Conservation (phyloP, 805 yeast genomes). For the Ogataea trehaloabstinens region DNA sequence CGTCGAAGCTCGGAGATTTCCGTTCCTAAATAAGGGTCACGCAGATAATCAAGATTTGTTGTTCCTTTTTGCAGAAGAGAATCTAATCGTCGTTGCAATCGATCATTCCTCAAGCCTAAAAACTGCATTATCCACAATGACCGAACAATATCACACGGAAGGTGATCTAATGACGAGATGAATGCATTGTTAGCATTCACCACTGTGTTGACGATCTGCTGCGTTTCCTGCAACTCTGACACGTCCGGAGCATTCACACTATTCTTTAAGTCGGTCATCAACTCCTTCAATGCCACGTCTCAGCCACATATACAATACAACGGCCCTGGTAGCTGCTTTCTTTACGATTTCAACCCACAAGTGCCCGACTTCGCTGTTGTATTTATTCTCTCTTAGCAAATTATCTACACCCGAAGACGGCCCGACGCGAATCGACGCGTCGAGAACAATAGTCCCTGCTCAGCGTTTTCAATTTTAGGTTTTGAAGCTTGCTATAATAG, state of each 20-base stretch:
- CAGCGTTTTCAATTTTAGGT: too few species aligned
- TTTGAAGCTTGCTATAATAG: neutral
- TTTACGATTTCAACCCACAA: too few species aligned
- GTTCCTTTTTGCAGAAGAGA: constrained; percentile 2
- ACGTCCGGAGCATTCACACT: neutral
- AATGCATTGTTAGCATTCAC: constrained; percentile 33
- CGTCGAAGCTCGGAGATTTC: constrained; percentile 2
- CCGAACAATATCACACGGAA: constrained; percentile 38
- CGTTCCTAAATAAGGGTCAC: neutral
- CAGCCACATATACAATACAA: too few species aligned
- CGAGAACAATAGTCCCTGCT: too few species aligned
- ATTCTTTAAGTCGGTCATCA: neutral
- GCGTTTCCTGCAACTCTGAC: constrained; percentile 1
- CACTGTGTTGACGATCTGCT: constrained; percentile 24
- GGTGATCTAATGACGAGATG: constrained; percentile 36
- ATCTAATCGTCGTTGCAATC: constrained; percentile 10
- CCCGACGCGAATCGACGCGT: too few species aligned
- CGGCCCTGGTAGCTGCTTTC: too few species aligned
- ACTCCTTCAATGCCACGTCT: too few species aligned
- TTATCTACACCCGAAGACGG: too few species aligned
- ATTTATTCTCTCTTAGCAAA: too few species aligned
- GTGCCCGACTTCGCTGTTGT: too few species aligned
- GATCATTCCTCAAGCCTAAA: constrained; percentile 25
- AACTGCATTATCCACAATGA: constrained; percentile 37
- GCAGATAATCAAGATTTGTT: neutral